phyloP scores from a whole-genome alignment of 148 eudicot species.

The Arbutus unedo region DNA sequence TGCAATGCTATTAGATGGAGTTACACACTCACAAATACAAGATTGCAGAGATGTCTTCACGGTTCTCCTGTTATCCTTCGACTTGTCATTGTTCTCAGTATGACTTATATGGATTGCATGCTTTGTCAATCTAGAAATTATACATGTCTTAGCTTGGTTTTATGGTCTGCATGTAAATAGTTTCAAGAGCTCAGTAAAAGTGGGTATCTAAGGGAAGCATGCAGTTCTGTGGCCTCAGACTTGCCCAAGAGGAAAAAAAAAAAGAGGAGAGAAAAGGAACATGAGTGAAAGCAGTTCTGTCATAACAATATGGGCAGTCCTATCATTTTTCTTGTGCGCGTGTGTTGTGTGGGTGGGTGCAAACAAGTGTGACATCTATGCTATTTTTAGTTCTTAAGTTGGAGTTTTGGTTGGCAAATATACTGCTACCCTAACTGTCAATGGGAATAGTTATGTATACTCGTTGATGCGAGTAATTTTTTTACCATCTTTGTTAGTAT shows the following conservation, averaged over 20 bases:
- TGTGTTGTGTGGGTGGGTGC: background rate
- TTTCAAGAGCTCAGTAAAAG: background rate
- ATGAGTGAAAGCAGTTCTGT: background rate
- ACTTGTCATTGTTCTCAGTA: background rate
- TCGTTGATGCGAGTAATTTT: background rate
- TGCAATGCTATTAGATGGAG: background rate
- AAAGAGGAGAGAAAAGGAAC: background rate
- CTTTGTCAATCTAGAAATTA: background rate
- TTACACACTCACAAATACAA: background rate
- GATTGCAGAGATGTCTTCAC: background rate
- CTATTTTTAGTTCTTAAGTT: background rate
- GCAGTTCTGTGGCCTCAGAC: background rate
- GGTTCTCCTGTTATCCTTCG: background rate
- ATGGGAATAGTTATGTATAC: background rate
- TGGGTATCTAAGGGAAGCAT: background rate
- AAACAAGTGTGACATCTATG: background rate
- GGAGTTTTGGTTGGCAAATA: background rate
- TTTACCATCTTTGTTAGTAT: background rate
- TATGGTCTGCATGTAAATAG: background rate
- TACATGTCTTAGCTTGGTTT: background rate
- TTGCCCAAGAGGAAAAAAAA: background rate
- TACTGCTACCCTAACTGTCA: background rate
- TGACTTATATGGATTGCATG: background rate
- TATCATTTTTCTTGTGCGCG: background rate
- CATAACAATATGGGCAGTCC: background rate